A percentile compares a stretch with the other conserved stretches of the same genome.
Evolutionary conservation across 306 rosid genomes (phyloP).

Genomic region (Cucurbita ficifolia): DNA sequence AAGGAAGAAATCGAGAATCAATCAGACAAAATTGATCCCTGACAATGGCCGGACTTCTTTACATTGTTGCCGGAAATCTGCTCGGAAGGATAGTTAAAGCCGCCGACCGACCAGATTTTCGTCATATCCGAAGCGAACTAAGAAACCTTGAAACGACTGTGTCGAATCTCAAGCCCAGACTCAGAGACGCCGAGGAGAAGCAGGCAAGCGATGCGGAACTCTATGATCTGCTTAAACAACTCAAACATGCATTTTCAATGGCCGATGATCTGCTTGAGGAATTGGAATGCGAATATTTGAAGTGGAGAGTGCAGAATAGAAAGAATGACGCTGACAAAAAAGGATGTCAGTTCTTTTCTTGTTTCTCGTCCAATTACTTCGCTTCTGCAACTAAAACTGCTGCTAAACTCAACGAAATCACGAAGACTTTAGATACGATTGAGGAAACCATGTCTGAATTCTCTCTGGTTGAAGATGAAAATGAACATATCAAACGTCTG

Average conservation of each 20-base stretch:
- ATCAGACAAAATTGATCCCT: background rate
- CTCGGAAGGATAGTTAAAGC: background rate
- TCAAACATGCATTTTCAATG: conserved; percentile 2
- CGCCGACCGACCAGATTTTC: background rate
- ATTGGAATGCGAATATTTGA: conserved; percentile 6
- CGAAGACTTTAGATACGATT: conserved; percentile 2
- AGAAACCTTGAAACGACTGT: background rate
- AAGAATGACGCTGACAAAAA: background rate
- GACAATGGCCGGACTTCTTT: background rate
- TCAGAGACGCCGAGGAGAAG: conserved; percentile 22
- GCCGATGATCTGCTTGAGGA: conserved; percentile 19
- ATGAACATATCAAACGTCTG: background rate
- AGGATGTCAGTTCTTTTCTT: conserved; percentile 11
- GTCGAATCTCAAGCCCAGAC: conserved; percentile 5
- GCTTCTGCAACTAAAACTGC: background rate
- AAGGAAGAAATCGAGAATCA: background rate
- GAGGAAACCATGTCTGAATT: background rate
- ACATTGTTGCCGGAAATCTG: background rate
- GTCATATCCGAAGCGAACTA: conserved; percentile 1
- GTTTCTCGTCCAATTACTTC: conserved; percentile 5
- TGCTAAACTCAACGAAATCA: conserved; percentile 1
- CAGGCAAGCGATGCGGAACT: background rate
- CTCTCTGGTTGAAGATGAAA: background rate
- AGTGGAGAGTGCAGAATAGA: background rate
- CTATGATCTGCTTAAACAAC: conserved; percentile 2